These are phyloP conservation scores for Sclerotinia borealis DNA, from an alignment of 2,329 filamentous ascomycete genomes.

Conservation along the genomic window DNA sequence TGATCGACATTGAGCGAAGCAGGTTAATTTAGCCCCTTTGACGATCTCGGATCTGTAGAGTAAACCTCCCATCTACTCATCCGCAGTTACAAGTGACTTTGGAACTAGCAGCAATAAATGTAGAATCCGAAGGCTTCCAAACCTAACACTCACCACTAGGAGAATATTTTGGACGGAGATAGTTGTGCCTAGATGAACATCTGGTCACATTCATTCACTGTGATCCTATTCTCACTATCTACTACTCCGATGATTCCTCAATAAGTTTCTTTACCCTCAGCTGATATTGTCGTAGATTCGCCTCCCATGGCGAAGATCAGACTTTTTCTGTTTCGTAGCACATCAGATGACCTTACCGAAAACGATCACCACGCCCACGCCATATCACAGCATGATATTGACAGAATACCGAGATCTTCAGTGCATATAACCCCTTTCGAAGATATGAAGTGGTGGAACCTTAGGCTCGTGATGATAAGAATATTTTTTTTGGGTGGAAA, in stretches of 20 bases:
- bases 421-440: background rate
- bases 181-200: background rate
- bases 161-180: background rate
- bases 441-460: background rate
- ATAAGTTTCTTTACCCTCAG: background rate
- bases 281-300: background rate
- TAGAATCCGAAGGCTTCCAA: background rate
- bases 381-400: background rate
- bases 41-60: background rate
- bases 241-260: background rate
- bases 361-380: background rate
- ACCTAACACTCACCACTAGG: background rate
- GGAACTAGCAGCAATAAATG: background rate
- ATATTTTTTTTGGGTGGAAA: background rate
- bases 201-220: background rate
- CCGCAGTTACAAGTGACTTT: background rate
- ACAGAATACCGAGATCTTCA: background rate
- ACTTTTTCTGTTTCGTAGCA: background rate
- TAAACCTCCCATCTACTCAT: background rate
- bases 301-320: background rate
- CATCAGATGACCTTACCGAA: background rate
- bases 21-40: no score
- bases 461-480: background rate
- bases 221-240: background rate
- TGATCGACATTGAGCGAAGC: background rate